Conservation (phyloP, 2,329 filamentous ascomycete genomes). For the Fusarium penzigii region DNA sequence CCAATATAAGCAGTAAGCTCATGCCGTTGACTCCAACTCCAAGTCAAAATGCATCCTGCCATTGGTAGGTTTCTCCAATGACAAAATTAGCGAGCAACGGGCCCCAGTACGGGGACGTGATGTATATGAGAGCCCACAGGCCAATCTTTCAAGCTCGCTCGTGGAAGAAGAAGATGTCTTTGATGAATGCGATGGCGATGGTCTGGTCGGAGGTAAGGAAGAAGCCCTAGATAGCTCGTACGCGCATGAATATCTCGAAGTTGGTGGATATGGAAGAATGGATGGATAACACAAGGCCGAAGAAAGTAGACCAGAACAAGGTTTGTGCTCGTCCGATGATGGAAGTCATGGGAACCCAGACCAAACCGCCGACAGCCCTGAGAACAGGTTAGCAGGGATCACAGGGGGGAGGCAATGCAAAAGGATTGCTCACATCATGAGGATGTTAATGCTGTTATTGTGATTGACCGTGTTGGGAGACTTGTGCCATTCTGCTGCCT, state of each 20-base stretch:
- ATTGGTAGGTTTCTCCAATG: constrained; percentile 41
- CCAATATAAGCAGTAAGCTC: constrained; percentile 39
- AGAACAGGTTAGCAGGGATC: background rate
- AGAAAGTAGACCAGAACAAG: constrained; percentile 5
- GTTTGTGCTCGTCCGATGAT: constrained; percentile 7
- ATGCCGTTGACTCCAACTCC: constrained; percentile 42
- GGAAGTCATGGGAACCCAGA: constrained; percentile 7
- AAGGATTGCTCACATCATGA: no score
- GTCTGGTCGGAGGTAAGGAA: constrained; percentile 46
- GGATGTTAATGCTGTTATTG: constrained; percentile 3
- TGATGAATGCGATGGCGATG: constrained; percentile 51
- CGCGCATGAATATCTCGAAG: background rate
- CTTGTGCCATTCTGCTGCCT: constrained; percentile 13
- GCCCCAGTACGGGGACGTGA: constrained; percentile 45
- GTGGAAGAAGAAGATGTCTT: constrained; percentile 62
- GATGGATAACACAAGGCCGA: background rate
- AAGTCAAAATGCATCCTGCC: constrained; percentile 51
- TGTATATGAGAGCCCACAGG: constrained; percentile 44
- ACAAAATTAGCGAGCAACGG: constrained; percentile 51
- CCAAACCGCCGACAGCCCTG: constrained; percentile 2
- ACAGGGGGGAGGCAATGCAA: background rate
- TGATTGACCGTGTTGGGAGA: constrained; percentile 2
- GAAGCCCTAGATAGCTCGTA: constrained; percentile 34
- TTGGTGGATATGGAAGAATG: no score
- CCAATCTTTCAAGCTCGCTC: constrained; percentile 53